phyloP scores from a whole-genome alignment of 768 basidiomycete species.

The Boletus rufocinnamomeus region DNA sequence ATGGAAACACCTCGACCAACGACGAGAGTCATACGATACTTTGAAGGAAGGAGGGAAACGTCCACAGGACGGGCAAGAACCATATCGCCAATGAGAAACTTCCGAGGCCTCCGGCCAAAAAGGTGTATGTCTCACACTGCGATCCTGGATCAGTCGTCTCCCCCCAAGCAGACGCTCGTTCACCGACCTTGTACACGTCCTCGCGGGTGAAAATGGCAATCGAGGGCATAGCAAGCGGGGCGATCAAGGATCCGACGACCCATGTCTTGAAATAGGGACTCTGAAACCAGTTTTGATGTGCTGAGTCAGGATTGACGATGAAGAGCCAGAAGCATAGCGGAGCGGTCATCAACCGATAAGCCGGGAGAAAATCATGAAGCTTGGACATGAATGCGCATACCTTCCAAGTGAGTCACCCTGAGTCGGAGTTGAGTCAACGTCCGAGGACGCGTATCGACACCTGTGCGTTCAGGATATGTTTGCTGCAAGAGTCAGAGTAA shows the following conservation, averaged over 20 bases:
- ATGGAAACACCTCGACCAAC: neutral
- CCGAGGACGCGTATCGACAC: too few relatives aligned
- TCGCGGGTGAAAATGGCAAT: constrained; percentile 63
- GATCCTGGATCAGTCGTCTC: constrained; percentile 14
- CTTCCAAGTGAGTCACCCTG: constrained; percentile 82
- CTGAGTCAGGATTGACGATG: constrained; percentile 64
- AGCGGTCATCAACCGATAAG: neutral
- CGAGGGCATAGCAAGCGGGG: constrained; percentile 67
- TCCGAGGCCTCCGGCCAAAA: constrained; percentile 68
- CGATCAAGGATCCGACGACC: constrained; percentile 62
- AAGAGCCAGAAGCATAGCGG: constrained; percentile 83
- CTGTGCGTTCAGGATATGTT: too few relatives aligned
- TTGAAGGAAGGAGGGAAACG: constrained; percentile 65
- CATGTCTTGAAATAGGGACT: constrained; percentile 75
- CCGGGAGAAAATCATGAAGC: neutral
- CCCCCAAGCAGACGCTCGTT: neutral
- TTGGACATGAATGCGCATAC: constrained; percentile 36
- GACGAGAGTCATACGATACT: constrained; percentile 51
- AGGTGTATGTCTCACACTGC: constrained; percentile 70
- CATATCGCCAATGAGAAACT: constrained; percentile 70
- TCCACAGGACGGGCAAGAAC: constrained; percentile 73
- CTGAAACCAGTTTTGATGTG: constrained; percentile 74
- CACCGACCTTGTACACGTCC: constrained; percentile 58
- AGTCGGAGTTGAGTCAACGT: neutral
- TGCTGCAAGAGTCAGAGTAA: too few relatives aligned